Conservation (phyloP, 805 yeast genomes). For the Starmerella bacillaris region DNA sequence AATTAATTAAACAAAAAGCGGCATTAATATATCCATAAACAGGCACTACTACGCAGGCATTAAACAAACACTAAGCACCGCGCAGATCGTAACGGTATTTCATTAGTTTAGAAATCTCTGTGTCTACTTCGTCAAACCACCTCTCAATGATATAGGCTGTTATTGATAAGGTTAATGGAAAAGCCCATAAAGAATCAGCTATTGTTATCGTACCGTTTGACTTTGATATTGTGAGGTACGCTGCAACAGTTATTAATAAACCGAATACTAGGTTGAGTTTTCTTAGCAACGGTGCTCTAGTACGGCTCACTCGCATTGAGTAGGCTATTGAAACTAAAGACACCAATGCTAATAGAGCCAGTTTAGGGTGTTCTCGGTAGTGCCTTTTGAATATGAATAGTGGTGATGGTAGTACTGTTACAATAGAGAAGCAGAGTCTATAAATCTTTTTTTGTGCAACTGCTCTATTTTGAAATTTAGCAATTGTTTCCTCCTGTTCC, state of each 20-base stretch:
- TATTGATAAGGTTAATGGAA: constrained; percentile 18
- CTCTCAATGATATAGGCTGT: constrained; percentile 15
- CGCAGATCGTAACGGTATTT: constrained; percentile 16
- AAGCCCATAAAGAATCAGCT: constrained; percentile 20
- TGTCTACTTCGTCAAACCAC: constrained; percentile 19
- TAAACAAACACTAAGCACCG: no score
- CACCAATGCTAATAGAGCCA: constrained; percentile 19
- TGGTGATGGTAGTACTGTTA: constrained; percentile 22
- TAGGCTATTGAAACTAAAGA: constrained; percentile 16
- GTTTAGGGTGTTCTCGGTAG: constrained; percentile 18
- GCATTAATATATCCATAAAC: no score
- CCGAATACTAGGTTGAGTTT: constrained; percentile 14
- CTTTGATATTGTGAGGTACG: constrained; percentile 13
- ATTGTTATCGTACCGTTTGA: not conserved
- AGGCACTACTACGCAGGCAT: no score
- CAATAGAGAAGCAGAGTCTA: constrained; percentile 17
- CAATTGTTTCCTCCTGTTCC: constrained; percentile 20
- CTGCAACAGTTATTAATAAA: constrained; percentile 13
- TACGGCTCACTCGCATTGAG: constrained; percentile 3
- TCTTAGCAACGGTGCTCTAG: constrained; percentile 6
- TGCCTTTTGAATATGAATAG: constrained; percentile 18
- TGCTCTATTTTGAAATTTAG: constrained; percentile 16
- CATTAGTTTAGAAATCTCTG: constrained; percentile 10
- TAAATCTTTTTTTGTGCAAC: constrained; percentile 13
- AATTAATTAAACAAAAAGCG: no score